These are phyloP conservation scores for Picea glauca DNA, from an alignment of 75 land plant genomes.

Conservation along the genomic window DNA sequence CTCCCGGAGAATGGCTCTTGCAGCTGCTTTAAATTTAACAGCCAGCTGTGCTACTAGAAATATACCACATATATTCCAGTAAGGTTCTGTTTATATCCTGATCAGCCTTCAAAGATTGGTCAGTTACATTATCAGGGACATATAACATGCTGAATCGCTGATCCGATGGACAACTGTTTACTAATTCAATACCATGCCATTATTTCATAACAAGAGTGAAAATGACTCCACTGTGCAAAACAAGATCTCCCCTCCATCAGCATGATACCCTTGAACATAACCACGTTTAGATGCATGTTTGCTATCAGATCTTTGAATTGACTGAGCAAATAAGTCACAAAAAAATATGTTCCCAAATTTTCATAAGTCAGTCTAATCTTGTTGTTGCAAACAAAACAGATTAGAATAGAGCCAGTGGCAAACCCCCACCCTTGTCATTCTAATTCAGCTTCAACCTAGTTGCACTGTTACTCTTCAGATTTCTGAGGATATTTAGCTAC, in stretches of 20 bases:
- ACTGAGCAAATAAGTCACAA: background rate
- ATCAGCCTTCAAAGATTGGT: background rate
- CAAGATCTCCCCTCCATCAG: background rate
- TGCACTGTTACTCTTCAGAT: slow-evolving; percentile 39
- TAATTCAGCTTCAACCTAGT: background rate
- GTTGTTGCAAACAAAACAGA: background rate
- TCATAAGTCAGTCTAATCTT: background rate
- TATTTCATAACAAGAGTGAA: background rate
- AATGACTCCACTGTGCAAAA: background rate
- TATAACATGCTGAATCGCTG: background rate
- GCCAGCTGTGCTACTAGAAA: background rate
- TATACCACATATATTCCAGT: background rate
- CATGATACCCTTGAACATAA: background rate
- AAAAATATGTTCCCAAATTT: background rate
- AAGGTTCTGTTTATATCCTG: background rate
- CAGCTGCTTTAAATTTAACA: too few relatives aligned
- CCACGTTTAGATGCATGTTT: background rate
- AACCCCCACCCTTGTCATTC: background rate
- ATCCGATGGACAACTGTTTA: background rate
- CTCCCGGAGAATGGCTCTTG: too few relatives aligned
- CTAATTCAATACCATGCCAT: background rate
- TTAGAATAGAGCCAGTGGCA: too few relatives aligned
- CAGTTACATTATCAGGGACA: background rate
- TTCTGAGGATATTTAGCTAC: slow-evolving; percentile 37
- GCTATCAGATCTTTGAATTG: background rate